Evolutionary conservation across 2,329 filamentous ascomycete genomes (phyloP).

Genomic region (Parastagonospora avenae): DNA sequence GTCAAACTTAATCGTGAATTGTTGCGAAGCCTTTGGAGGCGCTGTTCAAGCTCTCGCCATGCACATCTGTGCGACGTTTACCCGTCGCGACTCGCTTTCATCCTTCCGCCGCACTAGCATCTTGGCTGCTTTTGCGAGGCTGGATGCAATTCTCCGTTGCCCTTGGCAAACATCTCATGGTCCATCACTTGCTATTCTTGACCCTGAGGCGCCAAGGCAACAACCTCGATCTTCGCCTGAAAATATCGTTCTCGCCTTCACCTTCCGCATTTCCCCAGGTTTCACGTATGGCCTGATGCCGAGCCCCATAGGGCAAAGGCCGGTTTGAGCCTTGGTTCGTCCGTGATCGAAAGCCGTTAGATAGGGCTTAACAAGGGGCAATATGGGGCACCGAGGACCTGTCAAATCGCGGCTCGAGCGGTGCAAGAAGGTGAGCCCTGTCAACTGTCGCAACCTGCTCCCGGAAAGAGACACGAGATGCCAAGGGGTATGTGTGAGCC

Average conservation of each 20-base stretch:
- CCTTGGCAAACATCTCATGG: neutral
- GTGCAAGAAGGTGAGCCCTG: neutral
- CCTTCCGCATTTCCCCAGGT: constrained; percentile 6
- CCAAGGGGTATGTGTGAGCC: constrained; percentile 4
- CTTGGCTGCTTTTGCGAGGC: neutral
- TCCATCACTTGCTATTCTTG: neutral
- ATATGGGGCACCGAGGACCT: neutral
- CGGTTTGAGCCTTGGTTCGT: constrained; percentile 11
- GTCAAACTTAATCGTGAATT: no score
- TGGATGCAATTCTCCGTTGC: neutral
- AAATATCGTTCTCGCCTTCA: neutral
- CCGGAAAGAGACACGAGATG: neutral
- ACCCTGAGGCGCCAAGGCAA: neutral
- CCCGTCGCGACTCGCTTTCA: neutral
- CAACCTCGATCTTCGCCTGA: constrained; percentile 5
- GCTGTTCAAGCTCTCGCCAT: neutral
- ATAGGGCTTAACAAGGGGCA: constrained; percentile 3
- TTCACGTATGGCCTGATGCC: constrained; percentile 20
- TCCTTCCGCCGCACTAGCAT: neutral
- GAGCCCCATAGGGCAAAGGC: constrained; percentile 1
- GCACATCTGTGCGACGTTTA: neutral
- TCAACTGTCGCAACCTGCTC: neutral
- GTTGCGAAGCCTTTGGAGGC: neutral
- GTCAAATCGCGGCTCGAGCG: neutral
- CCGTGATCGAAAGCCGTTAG: constrained; percentile 11